Percentiles rank a stretch among this genome's conserved stretches.
phyloP scores from a whole-genome alignment of 371 early-diverging fungal species.

The Mortierella sp. region DNA sequence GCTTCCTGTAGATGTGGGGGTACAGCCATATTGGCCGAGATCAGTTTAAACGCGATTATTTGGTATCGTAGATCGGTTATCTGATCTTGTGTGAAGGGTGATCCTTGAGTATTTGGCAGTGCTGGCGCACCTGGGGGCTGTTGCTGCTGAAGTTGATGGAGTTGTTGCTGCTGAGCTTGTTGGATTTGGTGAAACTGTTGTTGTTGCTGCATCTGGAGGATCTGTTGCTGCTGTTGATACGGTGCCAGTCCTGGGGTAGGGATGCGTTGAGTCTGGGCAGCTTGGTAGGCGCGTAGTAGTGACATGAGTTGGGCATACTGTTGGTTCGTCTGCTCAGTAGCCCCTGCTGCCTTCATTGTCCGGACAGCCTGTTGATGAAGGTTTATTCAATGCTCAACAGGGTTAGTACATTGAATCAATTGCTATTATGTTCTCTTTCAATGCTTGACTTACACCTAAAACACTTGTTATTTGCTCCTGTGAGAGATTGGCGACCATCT shows the following conservation, averaged over 20 bases:
- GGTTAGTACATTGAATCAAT: not conserved
- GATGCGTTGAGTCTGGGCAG: slow-evolving; percentile 55
- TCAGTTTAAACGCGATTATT: slow-evolving; percentile 83
- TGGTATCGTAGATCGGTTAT: slow-evolving; percentile 79
- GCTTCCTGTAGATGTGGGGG: slow-evolving; percentile 79
- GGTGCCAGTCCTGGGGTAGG: slow-evolving; percentile 55
- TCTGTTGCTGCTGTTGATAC: slow-evolving; percentile 57
- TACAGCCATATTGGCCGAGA: slow-evolving; percentile 84
- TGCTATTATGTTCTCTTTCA: not conserved
- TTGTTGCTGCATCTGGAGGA: slow-evolving; percentile 51
- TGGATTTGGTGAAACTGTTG: slow-evolving; percentile 55
- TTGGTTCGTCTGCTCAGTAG: slow-evolving; percentile 76
- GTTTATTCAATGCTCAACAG: not conserved
- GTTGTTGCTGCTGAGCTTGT: slow-evolving; percentile 52
- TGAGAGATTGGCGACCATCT: slow-evolving; percentile 52
- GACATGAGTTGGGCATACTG: slow-evolving; percentile 78
- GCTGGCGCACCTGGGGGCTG: slow-evolving; percentile 38
- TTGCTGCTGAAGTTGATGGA: slow-evolving; percentile 50
- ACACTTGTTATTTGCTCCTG: slow-evolving; percentile 54
- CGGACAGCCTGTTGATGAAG: slow-evolving; percentile 34
- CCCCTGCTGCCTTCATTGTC: slow-evolving; percentile 68
- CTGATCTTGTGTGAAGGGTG: slow-evolving; percentile 74
- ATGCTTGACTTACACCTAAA: slow-evolving; percentile 29
- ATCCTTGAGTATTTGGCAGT: slow-evolving; percentile 47
- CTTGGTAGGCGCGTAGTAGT: slow-evolving; percentile 63